A percentile compares a stretch with the other conserved stretches of the same genome.
These are phyloP conservation scores for Scheffersomyces quercinus DNA, from an alignment of 1,139 yeast genomes.

Conservation along the genomic window DNA sequence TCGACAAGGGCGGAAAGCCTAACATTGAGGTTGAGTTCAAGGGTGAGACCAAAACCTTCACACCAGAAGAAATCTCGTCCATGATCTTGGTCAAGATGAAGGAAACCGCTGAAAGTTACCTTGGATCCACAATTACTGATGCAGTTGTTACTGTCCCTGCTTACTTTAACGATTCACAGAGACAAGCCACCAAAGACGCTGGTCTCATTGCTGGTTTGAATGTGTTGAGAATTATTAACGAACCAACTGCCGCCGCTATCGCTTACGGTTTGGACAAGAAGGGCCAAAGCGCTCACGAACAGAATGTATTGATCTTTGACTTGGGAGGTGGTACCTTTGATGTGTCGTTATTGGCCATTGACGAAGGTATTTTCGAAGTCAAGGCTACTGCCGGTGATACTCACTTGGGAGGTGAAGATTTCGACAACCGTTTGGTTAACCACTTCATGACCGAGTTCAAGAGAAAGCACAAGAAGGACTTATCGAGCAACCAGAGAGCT, in stretches of 20 bases:
- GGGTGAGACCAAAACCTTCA: conserved; percentile 20
- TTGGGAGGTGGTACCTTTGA: conserved; percentile 56
- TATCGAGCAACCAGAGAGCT: conserved; percentile 76
- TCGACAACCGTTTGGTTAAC: conserved; percentile 78
- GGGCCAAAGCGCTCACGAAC: conserved; percentile 24
- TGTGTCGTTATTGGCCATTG: conserved; percentile 31
- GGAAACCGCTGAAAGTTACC: conserved; percentile 49
- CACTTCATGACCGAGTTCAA: conserved; percentile 81
- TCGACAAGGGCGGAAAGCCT: conserved; percentile 22
- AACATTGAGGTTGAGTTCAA: conserved; percentile 23
- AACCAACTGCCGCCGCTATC: conserved; percentile 55
- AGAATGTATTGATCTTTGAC: conserved; percentile 44
- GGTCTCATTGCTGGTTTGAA: conserved; percentile 52
- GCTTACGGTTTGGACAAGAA: conserved; percentile 46
- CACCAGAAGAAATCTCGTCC: conserved; percentile 28
- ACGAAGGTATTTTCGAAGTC: conserved; percentile 24
- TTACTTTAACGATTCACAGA: conserved; percentile 50
- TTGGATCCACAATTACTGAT: conserved; percentile 42
- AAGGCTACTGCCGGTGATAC: conserved; percentile 30
- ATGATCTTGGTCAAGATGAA: conserved; percentile 40
- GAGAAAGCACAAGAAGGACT: conserved; percentile 80
- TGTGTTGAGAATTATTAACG: conserved; percentile 50
- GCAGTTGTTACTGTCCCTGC: conserved; percentile 55
- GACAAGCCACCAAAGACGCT: conserved; percentile 54
- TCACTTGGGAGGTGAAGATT: conserved; percentile 48